These are phyloP conservation scores for Yamadazyma nakazawae DNA, from an alignment of 805 yeast genomes.

Conservation along the genomic window DNA sequence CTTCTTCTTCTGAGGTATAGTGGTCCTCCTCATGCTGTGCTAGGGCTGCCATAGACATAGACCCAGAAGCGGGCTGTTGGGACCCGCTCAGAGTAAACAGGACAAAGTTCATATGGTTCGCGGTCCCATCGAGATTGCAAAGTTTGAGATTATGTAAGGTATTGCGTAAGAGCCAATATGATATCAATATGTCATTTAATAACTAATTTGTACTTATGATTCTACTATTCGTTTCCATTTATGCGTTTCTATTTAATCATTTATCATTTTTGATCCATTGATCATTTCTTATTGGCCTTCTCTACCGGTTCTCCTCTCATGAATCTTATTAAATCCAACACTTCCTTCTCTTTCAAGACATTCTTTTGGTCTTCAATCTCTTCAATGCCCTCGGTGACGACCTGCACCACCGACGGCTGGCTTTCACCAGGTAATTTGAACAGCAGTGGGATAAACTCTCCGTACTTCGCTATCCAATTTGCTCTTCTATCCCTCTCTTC, in stretches of 20 bases:
- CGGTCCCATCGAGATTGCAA: neutral
- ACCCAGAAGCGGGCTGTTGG: neutral
- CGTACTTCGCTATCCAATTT: constrained; percentile 36
- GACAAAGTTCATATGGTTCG: constrained; percentile 5
- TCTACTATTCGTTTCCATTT: too few species aligned
- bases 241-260: too few species aligned
- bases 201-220: too few species aligned
- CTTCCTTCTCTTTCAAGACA: constrained; percentile 17
- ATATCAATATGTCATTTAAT: too few species aligned
- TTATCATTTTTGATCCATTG: too few species aligned
- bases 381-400: constrained; percentile 38
- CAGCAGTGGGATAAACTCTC: constrained; percentile 39
- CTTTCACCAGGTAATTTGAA: constrained; percentile 38
- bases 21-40: neutral
- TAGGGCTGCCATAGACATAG: neutral
- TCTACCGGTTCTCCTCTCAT: neutral
- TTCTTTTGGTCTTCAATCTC: constrained; percentile 6
- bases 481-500: constrained; percentile 33
- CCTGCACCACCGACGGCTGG: constrained; percentile 39
- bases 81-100: neutral
- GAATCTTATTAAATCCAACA: constrained; percentile 20
- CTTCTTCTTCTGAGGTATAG: neutral
- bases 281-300: too few species aligned
- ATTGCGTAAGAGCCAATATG: too few species aligned
- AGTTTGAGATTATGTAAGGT: neutral